Percentiles rank a stretch among this genome's conserved stretches.
phyloP scores from a whole-genome alignment of 75 land plant genomes.

The Pinus albicaulis region DNA sequence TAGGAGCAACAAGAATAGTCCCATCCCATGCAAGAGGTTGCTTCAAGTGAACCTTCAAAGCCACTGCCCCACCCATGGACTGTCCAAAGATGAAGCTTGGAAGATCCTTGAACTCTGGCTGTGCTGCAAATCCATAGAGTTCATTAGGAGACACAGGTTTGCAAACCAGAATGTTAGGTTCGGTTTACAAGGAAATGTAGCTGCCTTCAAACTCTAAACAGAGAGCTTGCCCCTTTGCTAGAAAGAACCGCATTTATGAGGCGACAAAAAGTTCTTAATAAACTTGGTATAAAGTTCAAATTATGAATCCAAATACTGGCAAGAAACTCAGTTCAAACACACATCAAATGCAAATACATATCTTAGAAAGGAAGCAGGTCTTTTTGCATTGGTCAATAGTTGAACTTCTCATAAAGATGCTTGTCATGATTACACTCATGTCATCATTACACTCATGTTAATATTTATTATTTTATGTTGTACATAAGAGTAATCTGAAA shows the following conservation, averaged over 20 bases:
- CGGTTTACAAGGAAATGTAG: not conserved
- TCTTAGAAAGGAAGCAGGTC: not conserved
- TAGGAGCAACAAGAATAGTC: slow-evolving; percentile 93
- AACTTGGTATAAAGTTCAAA: not conserved
- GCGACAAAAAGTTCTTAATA: not conserved
- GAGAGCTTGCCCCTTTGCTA: not conserved
- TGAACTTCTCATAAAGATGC: not conserved
- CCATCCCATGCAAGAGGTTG: slow-evolving; percentile 87
- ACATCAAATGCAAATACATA: not conserved
- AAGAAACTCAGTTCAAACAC: not conserved
- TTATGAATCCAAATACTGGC: not conserved
- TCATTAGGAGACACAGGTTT: not conserved
- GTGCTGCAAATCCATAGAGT: slow-evolving; percentile 32
- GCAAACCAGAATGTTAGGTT: not conserved
- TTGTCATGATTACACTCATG: not conserved
- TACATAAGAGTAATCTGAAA: too few species aligned
- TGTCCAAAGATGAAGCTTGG: slow-evolving; percentile 86
- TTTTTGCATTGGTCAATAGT: not conserved
- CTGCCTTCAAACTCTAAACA: not conserved
- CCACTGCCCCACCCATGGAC: slow-evolving; percentile 99
- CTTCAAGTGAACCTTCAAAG: slow-evolving; percentile 82
- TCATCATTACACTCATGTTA: not conserved
- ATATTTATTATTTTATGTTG: too few species aligned
- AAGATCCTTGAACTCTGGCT: slow-evolving; percentile 47
- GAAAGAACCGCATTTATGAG: not conserved